These are phyloP conservation scores for Rhizopogon roseolus DNA, from an alignment of 768 basidiomycete genomes.

Conservation along the genomic window DNA sequence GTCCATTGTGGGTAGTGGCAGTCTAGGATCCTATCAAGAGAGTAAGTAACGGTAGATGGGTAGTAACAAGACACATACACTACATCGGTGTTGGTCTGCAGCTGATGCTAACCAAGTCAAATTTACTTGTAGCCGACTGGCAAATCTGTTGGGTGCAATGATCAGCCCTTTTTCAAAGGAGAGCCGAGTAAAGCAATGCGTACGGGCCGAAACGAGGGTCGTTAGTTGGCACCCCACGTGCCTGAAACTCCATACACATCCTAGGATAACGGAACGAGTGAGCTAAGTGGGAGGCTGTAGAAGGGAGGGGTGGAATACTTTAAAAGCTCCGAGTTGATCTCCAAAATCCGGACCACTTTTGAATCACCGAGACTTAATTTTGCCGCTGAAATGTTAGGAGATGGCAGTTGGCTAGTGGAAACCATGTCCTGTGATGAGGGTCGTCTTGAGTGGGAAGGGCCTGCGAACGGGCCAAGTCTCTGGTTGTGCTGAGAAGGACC, in stretches of 20 bases:
- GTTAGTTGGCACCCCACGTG: slow-evolving; percentile 37
- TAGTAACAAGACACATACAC: slow-evolving; percentile 31
- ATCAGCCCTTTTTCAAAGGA: slow-evolving; percentile 1
- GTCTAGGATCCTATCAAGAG: slow-evolving; percentile 26
- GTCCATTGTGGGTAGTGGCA: slow-evolving; percentile 54
- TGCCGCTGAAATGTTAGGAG: slow-evolving; percentile 16
- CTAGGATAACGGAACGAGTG: slow-evolving; percentile 27
- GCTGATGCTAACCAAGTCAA: slow-evolving; percentile 65
- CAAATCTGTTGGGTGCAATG: slow-evolving; percentile 41
- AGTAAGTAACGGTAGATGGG: neutral
- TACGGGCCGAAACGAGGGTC: slow-evolving; percentile 58
- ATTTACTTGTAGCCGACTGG: slow-evolving; percentile 61
- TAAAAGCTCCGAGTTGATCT: slow-evolving; percentile 65
- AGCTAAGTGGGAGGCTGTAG: slow-evolving; percentile 2
- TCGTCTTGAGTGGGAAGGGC: slow-evolving; percentile 22
- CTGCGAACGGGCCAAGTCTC: slow-evolving; percentile 10
- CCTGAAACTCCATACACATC: slow-evolving; percentile 58
- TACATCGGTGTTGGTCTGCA: slow-evolving; percentile 51
- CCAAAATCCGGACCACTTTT: slow-evolving; percentile 58
- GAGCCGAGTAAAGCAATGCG: slow-evolving; percentile 20
- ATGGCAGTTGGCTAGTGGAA: slow-evolving; percentile 22
- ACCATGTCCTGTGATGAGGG: slow-evolving; percentile 22
- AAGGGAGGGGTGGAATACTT: slow-evolving; percentile 40
- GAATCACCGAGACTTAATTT: slow-evolving; percentile 24
- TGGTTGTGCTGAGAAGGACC: slow-evolving; percentile 18